phyloP scores from a whole-genome alignment of 805 yeast species.

The Candida coquimbonensis region DNA sequence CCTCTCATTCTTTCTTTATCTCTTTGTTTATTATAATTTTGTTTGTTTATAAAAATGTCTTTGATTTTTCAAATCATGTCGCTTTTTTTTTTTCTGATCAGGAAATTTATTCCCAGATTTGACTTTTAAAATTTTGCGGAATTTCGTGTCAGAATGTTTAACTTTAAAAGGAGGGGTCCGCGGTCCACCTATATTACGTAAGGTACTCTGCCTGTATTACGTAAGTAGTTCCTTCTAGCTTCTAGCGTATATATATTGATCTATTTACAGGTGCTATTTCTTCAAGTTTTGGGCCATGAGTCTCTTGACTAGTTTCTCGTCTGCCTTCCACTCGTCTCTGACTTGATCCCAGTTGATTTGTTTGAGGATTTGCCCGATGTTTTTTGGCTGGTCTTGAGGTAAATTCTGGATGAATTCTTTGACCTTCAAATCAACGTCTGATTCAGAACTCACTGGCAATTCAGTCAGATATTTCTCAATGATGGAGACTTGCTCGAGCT shows the following conservation, averaged over 20 bases:
- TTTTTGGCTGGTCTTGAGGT: conserved; percentile 18
- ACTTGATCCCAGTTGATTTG: conserved; percentile 27
- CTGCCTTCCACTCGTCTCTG: conserved; percentile 32
- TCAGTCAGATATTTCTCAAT: conserved; percentile 32
- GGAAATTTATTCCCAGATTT: too few relatives aligned
- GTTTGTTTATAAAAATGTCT: too few relatives aligned
- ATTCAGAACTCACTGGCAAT: conserved; percentile 44
- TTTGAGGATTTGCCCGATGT: conserved; percentile 26
- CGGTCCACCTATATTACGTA: too few relatives aligned
- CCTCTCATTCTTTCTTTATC: conserved; percentile 10
- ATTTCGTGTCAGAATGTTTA: too few relatives aligned
- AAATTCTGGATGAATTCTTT: conserved; percentile 19
- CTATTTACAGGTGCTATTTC: neutral
- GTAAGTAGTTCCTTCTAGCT: too few relatives aligned
- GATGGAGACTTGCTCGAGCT: conserved; percentile 37
- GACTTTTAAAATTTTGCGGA: too few relatives aligned
- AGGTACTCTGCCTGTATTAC: too few relatives aligned
- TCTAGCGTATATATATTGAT: too few relatives aligned
- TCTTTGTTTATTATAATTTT: too few relatives aligned
- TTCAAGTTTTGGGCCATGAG: conserved; percentile 4
- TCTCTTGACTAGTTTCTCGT: conserved; percentile 16
- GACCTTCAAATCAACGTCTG: conserved; percentile 32
- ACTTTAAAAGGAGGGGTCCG: too few relatives aligned
- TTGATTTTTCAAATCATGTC: too few relatives aligned
- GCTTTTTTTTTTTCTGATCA: too few relatives aligned